Evolutionary conservation across 306 rosid genomes (phyloP).

Genomic region (Parietaria judaica): DNA sequence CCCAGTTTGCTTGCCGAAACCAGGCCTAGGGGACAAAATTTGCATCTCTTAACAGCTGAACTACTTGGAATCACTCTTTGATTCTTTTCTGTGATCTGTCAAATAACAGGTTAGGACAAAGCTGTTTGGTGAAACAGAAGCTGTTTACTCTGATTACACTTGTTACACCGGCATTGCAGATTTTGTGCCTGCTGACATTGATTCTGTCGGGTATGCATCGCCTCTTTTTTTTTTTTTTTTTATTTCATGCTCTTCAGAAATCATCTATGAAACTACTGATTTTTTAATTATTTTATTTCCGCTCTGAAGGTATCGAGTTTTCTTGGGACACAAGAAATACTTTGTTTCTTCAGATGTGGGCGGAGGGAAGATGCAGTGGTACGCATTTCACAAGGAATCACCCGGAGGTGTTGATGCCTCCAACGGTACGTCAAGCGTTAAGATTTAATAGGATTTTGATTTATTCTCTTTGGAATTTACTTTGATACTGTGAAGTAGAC

Average conservation of each 20-base stretch:
- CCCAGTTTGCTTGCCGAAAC: no score
- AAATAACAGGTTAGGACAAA: slow-evolving; percentile 54
- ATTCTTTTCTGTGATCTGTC: no score
- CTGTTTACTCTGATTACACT: slow-evolving; percentile 81
- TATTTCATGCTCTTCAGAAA: slow-evolving; percentile 1
- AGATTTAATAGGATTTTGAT: no score
- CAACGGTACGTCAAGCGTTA: slow-evolving; percentile 29
- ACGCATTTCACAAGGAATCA: slow-evolving; percentile 78
- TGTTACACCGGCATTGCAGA: slow-evolving; percentile 96
- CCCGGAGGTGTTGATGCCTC: slow-evolving; percentile 71
- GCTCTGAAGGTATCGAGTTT: slow-evolving; percentile 81
- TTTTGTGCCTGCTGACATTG: slow-evolving; percentile 88
- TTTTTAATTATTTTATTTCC: slow-evolving; percentile 17
- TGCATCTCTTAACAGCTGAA: no score
- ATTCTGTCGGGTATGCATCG: slow-evolving; percentile 73
- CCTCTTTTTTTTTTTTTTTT: neutral
- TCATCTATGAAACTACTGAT: slow-evolving; percentile 17
- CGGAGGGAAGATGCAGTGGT: slow-evolving; percentile 98
- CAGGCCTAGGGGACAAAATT: no score
- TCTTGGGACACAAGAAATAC: slow-evolving; percentile 97
- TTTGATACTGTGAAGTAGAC: no score
- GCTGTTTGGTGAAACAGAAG: slow-evolving; percentile 62
- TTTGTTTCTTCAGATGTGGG: slow-evolving; percentile 98
- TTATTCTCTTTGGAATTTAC: no score
- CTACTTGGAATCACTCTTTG: no score